phyloP scores from a whole-genome alignment of 2,329 filamentous ascomycete genomes.

The Neurospora sp. region DNA sequence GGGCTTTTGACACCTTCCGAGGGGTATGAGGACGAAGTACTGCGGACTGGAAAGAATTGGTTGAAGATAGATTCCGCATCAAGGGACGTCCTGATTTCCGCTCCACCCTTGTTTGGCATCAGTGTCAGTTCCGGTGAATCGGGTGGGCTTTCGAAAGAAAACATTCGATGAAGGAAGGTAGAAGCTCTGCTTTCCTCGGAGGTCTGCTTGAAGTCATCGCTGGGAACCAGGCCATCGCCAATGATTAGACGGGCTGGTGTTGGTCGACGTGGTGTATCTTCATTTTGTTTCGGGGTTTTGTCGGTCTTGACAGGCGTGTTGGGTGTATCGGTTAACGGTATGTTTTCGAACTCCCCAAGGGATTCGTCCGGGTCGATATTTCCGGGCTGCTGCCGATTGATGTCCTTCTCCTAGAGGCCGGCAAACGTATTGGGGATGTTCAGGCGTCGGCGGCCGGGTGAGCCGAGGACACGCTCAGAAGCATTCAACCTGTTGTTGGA shows the following conservation, averaged over 20 bases:
- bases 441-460: constrained; percentile 8
- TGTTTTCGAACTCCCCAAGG: neutral
- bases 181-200: neutral
- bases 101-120: constrained; percentile 3
- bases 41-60: constrained; percentile 5
- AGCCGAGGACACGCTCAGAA: neutral
- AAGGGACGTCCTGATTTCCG: neutral
- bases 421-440: constrained; percentile 14
- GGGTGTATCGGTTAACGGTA: neutral
- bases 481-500: neutral
- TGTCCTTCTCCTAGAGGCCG: constrained; percentile 17
- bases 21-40: constrained; percentile 16
- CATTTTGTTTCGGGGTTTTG: neutral
- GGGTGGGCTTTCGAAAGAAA: constrained; percentile 10
- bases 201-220: neutral
- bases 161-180: constrained; percentile 3
- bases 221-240: neutral
- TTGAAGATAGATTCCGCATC: neutral
- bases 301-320: neutral
- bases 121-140: constrained; percentile 4
- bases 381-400: constrained; percentile 3
- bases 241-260: neutral
- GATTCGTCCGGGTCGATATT: neutral
- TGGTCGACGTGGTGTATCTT: neutral
- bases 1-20: constrained; percentile 11